Base-by-base conservation (phyloP, 768 basidiomycete genomes). In the Epithele typhae region DNA sequence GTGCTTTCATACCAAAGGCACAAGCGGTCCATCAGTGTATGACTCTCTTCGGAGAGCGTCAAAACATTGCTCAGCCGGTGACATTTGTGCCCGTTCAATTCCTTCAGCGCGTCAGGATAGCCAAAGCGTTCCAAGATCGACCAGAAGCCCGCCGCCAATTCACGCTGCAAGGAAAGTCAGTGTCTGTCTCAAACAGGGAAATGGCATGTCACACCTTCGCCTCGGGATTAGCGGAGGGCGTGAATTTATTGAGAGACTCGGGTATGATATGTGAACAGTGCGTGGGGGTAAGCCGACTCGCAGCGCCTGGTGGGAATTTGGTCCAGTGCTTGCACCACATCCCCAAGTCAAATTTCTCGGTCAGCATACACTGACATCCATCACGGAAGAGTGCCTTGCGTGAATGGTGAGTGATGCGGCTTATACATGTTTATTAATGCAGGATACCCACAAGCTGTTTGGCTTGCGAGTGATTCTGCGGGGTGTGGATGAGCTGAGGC, bases 331-430 rank as follows among this genome's bases (percentile, higher is more conserved):
- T 14, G 24, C 9, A 14, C 5, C 2, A 14, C 18, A 11, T 11
- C 17, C 14, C 17, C 24, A 4, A 2, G 1, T 41, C 25, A 9
- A 41, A 1, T 9, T 10, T 3, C 10, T 27, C 40, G 25, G 15
- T 41, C 17, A 41, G n/a, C 40, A 41, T 41, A 27, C 40, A 41
- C 12, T 27, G 25, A 14, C 17, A 30, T 3, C 25, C 25, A 14
- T 41, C 40, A 25, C 40, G n/a, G 6, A 41, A 15, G 25, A 41
- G 25, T 5, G 40, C 40, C 40, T 41, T 84, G 14, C 8, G 14
- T 7, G 14, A 7, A 7, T 14, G 7, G 8, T 30, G 8, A 30
- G 27, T 14, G 14, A 30, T 14, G 14, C 14, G 27, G 14, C 27
- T 7, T 7, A 30, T n/a, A n/a, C n/a, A 30, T 30, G 14, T 14